Base-by-base conservation (phyloP, 495 filamentous ascomycete genomes). In the Ascobolus immersus region DNA sequence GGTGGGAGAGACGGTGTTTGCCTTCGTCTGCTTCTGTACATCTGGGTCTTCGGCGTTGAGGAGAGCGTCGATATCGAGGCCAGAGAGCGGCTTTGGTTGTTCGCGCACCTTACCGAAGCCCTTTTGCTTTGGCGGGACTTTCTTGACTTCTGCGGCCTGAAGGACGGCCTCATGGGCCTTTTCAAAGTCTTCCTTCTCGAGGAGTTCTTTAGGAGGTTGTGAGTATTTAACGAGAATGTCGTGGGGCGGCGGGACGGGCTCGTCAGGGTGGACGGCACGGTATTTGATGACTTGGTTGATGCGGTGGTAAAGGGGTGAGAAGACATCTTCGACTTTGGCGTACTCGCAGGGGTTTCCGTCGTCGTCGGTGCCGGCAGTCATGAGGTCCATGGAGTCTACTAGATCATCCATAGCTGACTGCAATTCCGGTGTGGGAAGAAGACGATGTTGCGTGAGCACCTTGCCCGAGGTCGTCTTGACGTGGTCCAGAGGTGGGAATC, bases 361-460 rank as follows among this genome's bases (percentile, higher is more conserved):
- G 17, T 84, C 77, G 44, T 76, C 65, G 22, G 53, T 56, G 15
- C 54, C 61, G 34, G 62, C 64, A 0, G 42, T 54, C 17, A 71
- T 73, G 3, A 99, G 55, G 45, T 99, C 82, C 89, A 99, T 94
- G 25, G 63, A 68, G 44, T 93, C 78, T 2, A 99, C 80, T 45
- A 81, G 93, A 38, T 76, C 69, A 44, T 69, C 71, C 84, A 94
- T 91, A 1, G 78, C 71, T 21, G 70, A 50, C 24, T 65, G 59
- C 36, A 94, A 55, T 4, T 73, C 64, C 10, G 71, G 60, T n/a
- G 52, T 69, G 2, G 89, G 89, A 3, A 99, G 62, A 41, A 89
- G 73, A 11, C 82, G 71, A 53, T 99, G 86, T 35, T 90, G 68
- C 5, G 61, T 73, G 15, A 91, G 59, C 12, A 64, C 56, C 36